Evolutionary conservation across 768 basidiomycete genomes (phyloP).

Genomic region (Floccularia luteovirens): DNA sequence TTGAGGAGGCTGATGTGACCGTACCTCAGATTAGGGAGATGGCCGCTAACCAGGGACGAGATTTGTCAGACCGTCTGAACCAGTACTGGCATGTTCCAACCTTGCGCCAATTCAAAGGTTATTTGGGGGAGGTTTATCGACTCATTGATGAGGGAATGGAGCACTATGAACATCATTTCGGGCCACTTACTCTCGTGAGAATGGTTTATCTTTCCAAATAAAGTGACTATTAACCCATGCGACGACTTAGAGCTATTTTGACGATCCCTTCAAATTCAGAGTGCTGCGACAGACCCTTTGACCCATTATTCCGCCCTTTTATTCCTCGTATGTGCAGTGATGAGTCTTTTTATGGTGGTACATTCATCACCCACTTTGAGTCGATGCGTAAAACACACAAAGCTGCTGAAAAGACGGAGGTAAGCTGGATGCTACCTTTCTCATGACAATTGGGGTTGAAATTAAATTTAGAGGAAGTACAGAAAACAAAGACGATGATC

Average conservation of each 20-base stretch:
- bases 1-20: constrained; percentile 59
- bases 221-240: background rate
- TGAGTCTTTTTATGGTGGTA: no score
- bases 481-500: constrained; percentile 17
- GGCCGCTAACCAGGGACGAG: constrained; percentile 13
- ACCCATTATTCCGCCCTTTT: constrained; percentile 47
- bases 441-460: background rate
- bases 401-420: constrained; percentile 54
- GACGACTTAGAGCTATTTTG: constrained; percentile 21
- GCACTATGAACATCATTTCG: constrained; percentile 18
- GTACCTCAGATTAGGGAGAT: constrained; percentile 46
- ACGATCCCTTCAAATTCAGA: constrained; percentile 23
- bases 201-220: background rate
- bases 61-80: background rate
- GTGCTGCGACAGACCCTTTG: constrained; percentile 40
- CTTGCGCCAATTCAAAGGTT: constrained; percentile 23
- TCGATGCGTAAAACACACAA: constrained; percentile 56
- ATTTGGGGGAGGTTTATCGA: constrained; percentile 19
- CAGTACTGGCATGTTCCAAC: background rate
- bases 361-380: no score
- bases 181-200: constrained; percentile 16
- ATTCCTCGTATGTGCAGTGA: constrained; percentile 48
- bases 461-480: constrained; percentile 36
- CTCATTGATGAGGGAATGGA: no score
- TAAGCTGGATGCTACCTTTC: constrained; percentile 9